Evolutionary conservation across 148 eudicot genomes (phyloP).

Genomic region (Chenopodium formosanum): DNA sequence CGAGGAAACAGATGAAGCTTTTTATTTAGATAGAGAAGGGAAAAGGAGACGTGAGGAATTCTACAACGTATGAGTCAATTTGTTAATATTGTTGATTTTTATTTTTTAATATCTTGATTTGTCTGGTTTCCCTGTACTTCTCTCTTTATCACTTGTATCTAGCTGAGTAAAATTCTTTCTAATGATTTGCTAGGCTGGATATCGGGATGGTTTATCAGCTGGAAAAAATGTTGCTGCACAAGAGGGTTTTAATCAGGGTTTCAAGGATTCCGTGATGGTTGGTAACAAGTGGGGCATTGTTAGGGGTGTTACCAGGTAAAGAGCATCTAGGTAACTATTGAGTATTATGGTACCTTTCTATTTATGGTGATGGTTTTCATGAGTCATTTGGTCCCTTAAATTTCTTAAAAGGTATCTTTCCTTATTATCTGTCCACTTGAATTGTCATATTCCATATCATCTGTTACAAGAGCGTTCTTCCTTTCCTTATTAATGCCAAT

Average conservation of each 20-base stretch:
- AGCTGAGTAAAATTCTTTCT: conserved; percentile 14
- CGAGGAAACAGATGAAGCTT: conserved; percentile 40
- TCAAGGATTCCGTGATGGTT: conserved; percentile 57
- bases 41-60: conserved; percentile 66
- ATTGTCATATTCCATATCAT: neutral
- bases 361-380: neutral
- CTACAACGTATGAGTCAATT: conserved; percentile 48
- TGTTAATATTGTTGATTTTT: neutral
- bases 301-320: conserved; percentile 83
- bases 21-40: conserved; percentile 82
- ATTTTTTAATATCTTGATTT: too few species aligned
- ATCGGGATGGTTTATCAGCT: conserved; percentile 74
- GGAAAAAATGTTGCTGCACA: conserved; percentile 80
- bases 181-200: conserved; percentile 55
- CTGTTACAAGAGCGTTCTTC: neutral
- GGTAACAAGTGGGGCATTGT: conserved; percentile 79
- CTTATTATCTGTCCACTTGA: neutral
- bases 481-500: neutral
- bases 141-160: neutral
- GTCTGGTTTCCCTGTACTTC: neutral
- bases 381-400: neutral
- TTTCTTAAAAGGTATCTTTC: neutral
- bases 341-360: neutral
- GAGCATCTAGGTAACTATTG: neutral
- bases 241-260: conserved; percentile 80